These are phyloP conservation scores for Phaffia rhodozyma DNA, from an alignment of 1,284 basidiomycete genomes.

Conservation along the genomic window DNA sequence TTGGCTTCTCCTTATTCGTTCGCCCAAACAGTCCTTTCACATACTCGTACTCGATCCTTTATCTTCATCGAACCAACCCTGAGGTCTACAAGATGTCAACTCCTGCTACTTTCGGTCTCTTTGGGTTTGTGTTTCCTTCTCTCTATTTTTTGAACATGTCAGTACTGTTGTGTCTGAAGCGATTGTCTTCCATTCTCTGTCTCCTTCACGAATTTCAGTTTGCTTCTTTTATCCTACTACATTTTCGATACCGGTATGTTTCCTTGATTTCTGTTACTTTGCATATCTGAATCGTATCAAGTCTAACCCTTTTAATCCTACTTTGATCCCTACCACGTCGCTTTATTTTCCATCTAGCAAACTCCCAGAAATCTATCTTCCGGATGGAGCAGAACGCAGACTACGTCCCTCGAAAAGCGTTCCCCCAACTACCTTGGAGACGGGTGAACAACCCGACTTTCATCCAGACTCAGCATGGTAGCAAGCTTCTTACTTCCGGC, in stretches of 20 bases:
- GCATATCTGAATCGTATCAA: not conserved
- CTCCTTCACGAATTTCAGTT: not conserved
- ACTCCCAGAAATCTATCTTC: constrained; percentile 95
- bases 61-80: constrained; percentile 92
- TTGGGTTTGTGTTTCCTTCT: constrained; percentile 25
- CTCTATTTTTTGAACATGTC: too few species aligned
- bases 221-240: constrained; percentile 68
- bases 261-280: constrained; percentile 18
- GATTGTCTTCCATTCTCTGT: not conserved
- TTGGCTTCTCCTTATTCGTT: not conserved
- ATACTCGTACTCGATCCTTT: constrained; percentile 92
- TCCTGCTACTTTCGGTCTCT: constrained; percentile 56
- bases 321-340: constrained; percentile 35
- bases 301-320: constrained; percentile 20
- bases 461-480: constrained; percentile 88
- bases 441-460: constrained; percentile 79
- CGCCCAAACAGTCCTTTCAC: constrained; percentile 42
- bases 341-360: constrained; percentile 70
- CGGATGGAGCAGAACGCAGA: constrained; percentile 88
- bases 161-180: too few species aligned
- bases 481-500: constrained; percentile 41
- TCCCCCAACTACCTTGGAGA: constrained; percentile 84
- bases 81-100: constrained; percentile 77
- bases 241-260: constrained; percentile 43
- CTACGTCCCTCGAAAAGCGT: constrained; percentile 71